phyloP scores from a whole-genome alignment of 192 early-diverging fungal genomes.

The Coemansia asiatica region DNA sequence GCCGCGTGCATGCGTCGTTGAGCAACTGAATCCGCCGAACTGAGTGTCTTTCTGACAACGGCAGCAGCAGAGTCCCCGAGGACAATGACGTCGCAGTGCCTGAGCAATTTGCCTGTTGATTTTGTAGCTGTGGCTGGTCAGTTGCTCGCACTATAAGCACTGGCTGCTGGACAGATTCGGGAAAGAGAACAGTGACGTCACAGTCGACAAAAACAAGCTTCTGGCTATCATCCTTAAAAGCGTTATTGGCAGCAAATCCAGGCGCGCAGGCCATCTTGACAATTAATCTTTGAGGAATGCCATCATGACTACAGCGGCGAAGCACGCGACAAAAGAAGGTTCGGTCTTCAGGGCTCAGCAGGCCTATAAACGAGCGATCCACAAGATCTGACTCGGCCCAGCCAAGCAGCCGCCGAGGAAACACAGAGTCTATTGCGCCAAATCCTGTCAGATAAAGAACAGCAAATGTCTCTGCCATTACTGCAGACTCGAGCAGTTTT shows the following conservation, averaged over 20 bases:
- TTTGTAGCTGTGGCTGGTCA: constrained; percentile 17
- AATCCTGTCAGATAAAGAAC: constrained; percentile 47
- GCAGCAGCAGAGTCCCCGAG: neutral
- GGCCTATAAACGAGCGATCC: constrained; percentile 46
- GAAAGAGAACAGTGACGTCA: constrained; percentile 54
- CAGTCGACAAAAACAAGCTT: constrained; percentile 24
- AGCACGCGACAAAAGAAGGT: constrained; percentile 43
- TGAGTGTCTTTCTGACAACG: neutral
- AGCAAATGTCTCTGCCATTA: constrained; percentile 28
- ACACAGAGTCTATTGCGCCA: constrained; percentile 45
- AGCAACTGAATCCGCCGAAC: constrained; percentile 1
- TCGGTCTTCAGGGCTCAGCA: constrained; percentile 41
- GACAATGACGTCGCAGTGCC: constrained; percentile 1
- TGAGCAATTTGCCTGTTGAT: neutral
- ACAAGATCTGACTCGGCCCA: constrained; percentile 36
- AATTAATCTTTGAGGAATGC: constrained; percentile 43
- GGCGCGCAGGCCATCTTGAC: constrained; percentile 21
- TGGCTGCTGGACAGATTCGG: constrained; percentile 42
- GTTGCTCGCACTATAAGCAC: constrained; percentile 48
- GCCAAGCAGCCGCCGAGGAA: constrained; percentile 46
- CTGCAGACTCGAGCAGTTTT: constrained; percentile 22
- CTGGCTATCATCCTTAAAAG: neutral
- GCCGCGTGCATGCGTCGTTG: neutral
- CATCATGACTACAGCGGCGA: constrained; percentile 38
- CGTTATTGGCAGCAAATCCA: neutral